Evolutionary conservation across 2,329 filamentous ascomycete genomes (phyloP).

Genomic region (Tympanopsis confertula): DNA sequence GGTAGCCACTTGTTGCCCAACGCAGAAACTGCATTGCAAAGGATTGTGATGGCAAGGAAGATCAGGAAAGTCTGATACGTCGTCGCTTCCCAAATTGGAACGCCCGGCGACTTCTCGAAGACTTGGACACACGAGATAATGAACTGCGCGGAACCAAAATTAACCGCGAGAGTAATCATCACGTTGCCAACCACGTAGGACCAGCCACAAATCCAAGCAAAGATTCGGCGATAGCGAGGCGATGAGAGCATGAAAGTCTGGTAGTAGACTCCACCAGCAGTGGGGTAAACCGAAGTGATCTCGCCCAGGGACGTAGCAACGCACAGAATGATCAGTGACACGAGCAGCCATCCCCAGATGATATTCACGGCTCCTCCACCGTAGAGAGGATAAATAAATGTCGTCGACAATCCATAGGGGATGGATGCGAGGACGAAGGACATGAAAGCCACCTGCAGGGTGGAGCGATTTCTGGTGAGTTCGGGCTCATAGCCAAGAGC

Average conservation of each 20-base stretch:
- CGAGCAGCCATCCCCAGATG: slow-evolving; percentile 58
- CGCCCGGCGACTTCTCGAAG: slow-evolving; percentile 31
- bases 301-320: slow-evolving; percentile 59
- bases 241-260: slow-evolving; percentile 59
- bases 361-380: slow-evolving; percentile 61
- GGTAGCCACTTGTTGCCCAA: slow-evolving; percentile 59
- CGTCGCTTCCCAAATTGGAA: slow-evolving; percentile 31
- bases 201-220: slow-evolving; percentile 63
- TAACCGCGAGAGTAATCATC: slow-evolving; percentile 55
- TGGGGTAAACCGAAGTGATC: slow-evolving; percentile 59
- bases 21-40: slow-evolving; percentile 53
- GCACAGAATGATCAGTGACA: slow-evolving; percentile 48
- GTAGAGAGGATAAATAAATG: slow-evolving; percentile 54
- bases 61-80: slow-evolving; percentile 60
- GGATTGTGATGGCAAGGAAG: slow-evolving; percentile 56
- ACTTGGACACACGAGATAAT: slow-evolving; percentile 43
- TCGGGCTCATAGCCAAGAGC: slow-evolving; percentile 59
- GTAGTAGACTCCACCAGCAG: slow-evolving; percentile 61
- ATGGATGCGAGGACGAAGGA: slow-evolving; percentile 69
- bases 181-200: slow-evolving; percentile 63
- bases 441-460: slow-evolving; percentile 56
- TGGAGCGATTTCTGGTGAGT: slow-evolving; percentile 50
- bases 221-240: slow-evolving; percentile 51
- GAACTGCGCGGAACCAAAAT: slow-evolving; percentile 61
- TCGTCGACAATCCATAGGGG: slow-evolving; percentile 57